Evolutionary conservation across 305 asterid genomes (phyloP), one percentile per base, ranked within the genome.

Genomic region (Striga hermonthica): DNA sequence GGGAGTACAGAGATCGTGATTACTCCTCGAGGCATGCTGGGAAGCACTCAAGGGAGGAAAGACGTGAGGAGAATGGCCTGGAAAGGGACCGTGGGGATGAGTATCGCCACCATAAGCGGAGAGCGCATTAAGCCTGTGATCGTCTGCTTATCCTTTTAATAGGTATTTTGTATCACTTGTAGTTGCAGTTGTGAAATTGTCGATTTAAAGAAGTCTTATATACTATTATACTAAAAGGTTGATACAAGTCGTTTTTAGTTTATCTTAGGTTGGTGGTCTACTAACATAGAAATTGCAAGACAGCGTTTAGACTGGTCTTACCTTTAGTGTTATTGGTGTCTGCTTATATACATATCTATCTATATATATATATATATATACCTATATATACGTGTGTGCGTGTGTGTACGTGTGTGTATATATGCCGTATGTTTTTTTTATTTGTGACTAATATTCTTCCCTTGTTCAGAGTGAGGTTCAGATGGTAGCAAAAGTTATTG

Each of bases 401-500:
- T 39, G 9, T 8, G 9, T 8, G 9, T 39, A n/a, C n/a, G 9
- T 39, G 9, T 8, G 9, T 39, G 9, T 8, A 3, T 8, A 3
- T 39, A 3, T 39, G 9, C 31, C 31, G 31, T 49, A 49, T 11
- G 53, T 55, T 68, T 60, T 72, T 80, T 62, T 64, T 52, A 47
- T 72, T 69, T 76, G 72, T 70, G 70, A 82, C 82, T 77, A 71
- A 80, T 79, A 77, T 68, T 82, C 71, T 74, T 85, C 84, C 77
- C 72, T 80, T 77, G 70, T 78, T 74, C 77, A 84, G 75, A 65
- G 72, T 82, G 91, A 80, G 81, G 78, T 79, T 70, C 80, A 79
- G 84, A 78, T 78, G 93, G 81, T 77, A 73, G 81, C 83, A 76
- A 84, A 78, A 79, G 66, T 79, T 75, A 75, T 80, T 69, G 70